These are phyloP conservation scores for Russula olivacea DNA, from an alignment of 768 basidiomycete genomes.

Conservation along the genomic window DNA sequence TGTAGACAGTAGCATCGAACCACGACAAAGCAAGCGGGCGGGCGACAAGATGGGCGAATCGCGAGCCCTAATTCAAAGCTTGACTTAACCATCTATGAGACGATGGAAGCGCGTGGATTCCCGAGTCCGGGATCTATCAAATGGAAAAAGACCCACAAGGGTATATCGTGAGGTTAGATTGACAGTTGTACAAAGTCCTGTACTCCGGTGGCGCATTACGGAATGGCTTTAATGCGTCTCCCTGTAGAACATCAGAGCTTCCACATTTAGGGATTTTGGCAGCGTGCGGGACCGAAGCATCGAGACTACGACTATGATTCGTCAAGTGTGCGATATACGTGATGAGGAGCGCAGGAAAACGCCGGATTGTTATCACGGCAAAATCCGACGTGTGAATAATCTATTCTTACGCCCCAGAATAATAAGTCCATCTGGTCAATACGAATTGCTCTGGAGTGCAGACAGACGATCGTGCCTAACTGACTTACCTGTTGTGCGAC, in stretches of 20 bases:
- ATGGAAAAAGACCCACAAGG: background rate
- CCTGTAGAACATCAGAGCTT: background rate
- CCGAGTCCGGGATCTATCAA: background rate
- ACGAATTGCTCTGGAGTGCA: background rate
- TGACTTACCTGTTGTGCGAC: background rate
- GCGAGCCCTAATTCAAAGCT: background rate
- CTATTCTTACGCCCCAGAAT: background rate
- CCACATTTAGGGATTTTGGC: background rate
- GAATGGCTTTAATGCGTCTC: background rate
- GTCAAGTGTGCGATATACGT: background rate
- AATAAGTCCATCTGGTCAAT: background rate
- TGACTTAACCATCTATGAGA: background rate
- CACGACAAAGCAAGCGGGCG: too few species aligned
- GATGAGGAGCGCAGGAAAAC: background rate
- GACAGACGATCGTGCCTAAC: background rate
- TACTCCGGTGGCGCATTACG: background rate
- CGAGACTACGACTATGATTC: background rate
- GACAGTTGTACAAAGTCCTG: background rate
- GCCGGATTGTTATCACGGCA: background rate
- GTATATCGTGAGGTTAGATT: background rate
- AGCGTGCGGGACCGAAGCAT: background rate
- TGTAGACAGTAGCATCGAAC: too few species aligned
- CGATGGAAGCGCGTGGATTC: background rate
- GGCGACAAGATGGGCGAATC: background rate
- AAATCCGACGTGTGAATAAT: background rate